These are phyloP conservation scores for Diversispora epigaea DNA, from an alignment of 192 early-diverging fungal species.

Conservation along the genomic window DNA sequence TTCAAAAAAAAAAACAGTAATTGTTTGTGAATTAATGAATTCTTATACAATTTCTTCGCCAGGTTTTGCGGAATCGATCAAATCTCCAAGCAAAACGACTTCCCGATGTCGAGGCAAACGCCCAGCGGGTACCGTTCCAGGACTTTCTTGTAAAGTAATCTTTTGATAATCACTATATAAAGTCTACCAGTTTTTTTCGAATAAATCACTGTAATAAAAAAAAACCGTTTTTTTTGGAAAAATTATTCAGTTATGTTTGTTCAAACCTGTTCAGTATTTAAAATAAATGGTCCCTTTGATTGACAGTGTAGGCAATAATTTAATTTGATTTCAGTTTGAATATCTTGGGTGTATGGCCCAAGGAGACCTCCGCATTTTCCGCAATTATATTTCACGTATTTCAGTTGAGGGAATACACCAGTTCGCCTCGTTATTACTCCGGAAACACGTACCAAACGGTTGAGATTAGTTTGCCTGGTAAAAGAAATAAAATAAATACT, in stretches of 20 bases:
- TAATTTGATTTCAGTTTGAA: constrained; percentile 80
- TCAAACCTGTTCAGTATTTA: constrained; percentile 84
- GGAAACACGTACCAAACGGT: constrained; percentile 84
- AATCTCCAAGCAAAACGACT: constrained; percentile 91
- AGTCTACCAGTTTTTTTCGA: constrained; percentile 50
- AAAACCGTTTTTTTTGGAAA: background rate
- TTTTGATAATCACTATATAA: constrained; percentile 98
- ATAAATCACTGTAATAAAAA: background rate
- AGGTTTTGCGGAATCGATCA: constrained; percentile 93
- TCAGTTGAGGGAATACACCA: constrained; percentile 95
- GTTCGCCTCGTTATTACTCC: constrained; percentile 94
- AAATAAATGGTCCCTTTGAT: constrained; percentile 83
- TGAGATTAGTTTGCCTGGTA: constrained; percentile 79
- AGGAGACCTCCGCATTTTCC: constrained; percentile 87
- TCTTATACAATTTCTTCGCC: constrained; percentile 86
- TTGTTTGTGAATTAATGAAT: background rate
- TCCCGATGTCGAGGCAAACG: constrained; percentile 92
- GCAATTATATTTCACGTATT: constrained; percentile 95
- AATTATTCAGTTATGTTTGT: background rate
- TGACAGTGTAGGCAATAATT: constrained; percentile 86
- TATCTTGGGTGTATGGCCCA: constrained; percentile 94
- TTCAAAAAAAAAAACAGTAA: background rate
- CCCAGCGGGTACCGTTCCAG: constrained; percentile 93
- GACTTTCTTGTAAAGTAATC: constrained; percentile 92
- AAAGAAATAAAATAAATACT: background rate